These are phyloP conservation scores for Pisolithus tinctorius DNA, from an alignment of 768 basidiomycete genomes.

Conservation along the genomic window DNA sequence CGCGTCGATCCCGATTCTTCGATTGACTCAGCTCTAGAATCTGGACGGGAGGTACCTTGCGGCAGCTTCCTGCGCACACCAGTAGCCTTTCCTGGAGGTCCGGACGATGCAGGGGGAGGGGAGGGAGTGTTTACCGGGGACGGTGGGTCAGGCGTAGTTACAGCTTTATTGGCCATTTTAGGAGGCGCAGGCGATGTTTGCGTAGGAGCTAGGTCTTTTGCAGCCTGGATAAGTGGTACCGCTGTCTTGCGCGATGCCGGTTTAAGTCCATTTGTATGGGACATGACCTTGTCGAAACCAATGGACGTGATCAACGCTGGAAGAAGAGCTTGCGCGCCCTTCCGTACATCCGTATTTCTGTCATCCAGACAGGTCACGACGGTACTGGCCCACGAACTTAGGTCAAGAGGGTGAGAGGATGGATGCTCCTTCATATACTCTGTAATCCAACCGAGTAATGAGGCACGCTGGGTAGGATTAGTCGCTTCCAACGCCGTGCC, in stretches of 20 bases:
- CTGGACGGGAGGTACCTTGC: constrained; percentile 47
- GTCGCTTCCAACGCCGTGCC: constrained; percentile 74
- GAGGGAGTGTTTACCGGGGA: constrained; percentile 20
- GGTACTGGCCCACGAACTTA: constrained; percentile 58
- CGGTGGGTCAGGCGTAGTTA: constrained; percentile 37
- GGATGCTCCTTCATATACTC: constrained; percentile 72
- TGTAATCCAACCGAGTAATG: constrained; percentile 70
- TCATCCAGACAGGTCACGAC: constrained; percentile 84
- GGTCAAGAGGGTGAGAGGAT: constrained; percentile 50
- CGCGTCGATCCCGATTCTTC: constrained; percentile 30
- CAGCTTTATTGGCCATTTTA: constrained; percentile 22
- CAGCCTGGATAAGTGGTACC: constrained; percentile 83
- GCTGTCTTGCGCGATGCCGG: constrained; percentile 85
- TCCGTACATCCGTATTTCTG: constrained; percentile 84
- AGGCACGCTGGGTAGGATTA: constrained; percentile 83
- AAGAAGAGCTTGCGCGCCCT: constrained; percentile 78
- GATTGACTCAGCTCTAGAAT: constrained; percentile 33
- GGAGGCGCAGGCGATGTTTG: constrained; percentile 24
- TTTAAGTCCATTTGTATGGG: constrained; percentile 81
- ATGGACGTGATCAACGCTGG: constrained; percentile 66
- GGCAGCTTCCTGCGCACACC: constrained; percentile 73
- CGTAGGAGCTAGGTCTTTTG: constrained; percentile 38
- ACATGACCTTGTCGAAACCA: constrained; percentile 82
- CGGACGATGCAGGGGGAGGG: constrained; percentile 25
- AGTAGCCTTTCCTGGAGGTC: constrained; percentile 37